Evolutionary conservation across 352 stramenopile genomes (phyloP), one percentile per base, ranked within the genome.

Genomic region (Peronospora belbahrii): DNA sequence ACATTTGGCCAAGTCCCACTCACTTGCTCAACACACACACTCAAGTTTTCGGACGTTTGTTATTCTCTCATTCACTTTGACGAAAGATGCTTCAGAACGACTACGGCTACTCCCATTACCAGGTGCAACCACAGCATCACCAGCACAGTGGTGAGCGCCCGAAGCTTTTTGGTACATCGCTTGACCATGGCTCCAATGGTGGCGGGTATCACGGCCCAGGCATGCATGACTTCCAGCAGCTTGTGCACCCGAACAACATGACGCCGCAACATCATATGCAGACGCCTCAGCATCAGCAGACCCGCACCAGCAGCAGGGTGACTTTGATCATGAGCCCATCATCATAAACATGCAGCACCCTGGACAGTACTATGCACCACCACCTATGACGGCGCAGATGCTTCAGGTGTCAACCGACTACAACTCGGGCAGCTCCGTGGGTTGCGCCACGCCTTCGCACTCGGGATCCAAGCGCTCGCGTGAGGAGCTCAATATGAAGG

Each of bases 401-500:
- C 61, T 86, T 25, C 74, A 79, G 42, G 72, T 86, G 25, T 83
- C 74, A 17, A 65, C 74, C 0, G 74, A 86, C 47, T 86, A 83
- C 56, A 62, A 74, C 28, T 73, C 58, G 14, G 51, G 49, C 31
- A 42, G 57, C 17, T 78, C 67, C 4, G 58, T 56, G 3, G 41
- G 42, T 27, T 50, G 45, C 13, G 50, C 45, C 18, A 76, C 65
- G 43, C 67, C 66, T 0, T 75, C 56, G n/a, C 38, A 56, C 49
- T 18, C 43, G 2, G 45, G 58, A 35, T 56, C 70, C 31, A 84
- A 79, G 59, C 75, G 76, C 35, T 86, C 71, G 13, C 78, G 78
- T 18, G 74, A 90, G 45, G 78, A 90, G 28, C 64, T 90, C 15
- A 90, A 90, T 48, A 57, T 88, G 41, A 88, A 88, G 56, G 78